Conservation (phyloP, 179 eudicot genomes). For the Beta macrorhiza region DNA sequence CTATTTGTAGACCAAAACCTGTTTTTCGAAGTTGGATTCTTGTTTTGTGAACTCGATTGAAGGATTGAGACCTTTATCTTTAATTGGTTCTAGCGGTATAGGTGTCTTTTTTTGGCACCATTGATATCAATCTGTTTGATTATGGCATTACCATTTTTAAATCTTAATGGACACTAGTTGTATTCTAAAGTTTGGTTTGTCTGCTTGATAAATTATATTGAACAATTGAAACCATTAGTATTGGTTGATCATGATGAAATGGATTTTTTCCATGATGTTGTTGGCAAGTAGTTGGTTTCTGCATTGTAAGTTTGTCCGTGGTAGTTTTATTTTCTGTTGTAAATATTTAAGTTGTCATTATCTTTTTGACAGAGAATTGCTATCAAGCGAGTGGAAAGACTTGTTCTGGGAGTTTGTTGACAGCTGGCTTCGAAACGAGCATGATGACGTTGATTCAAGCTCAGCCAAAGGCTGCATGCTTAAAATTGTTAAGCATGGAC, state of each 20-base stretch:
- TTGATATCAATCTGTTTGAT: neutral
- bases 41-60: neutral
- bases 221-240: neutral
- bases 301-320: neutral
- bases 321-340: neutral
- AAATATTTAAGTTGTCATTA: neutral
- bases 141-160: neutral
- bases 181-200: neutral
- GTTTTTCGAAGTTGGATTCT: neutral
- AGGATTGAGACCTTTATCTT: constrained; percentile 1
- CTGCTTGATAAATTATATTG: neutral
- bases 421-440: constrained; percentile 51
- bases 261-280: neutral
- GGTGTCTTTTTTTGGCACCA: neutral
- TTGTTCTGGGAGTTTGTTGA: constrained; percentile 86
- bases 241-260: neutral
- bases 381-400: constrained; percentile 87
- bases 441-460: constrained; percentile 40
- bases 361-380: constrained; percentile 62
- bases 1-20: neutral
- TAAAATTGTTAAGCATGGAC: constrained; percentile 63
- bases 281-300: neutral
- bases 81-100: neutral
- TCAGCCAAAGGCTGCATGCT: constrained; percentile 74
- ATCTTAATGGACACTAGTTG: constrained; percentile 3